Percentiles rank a stretch among this genome's conserved stretches.
These are phyloP conservation scores for Eucalyptus leucophloia DNA, from an alignment of 345 rosid species.

Conservation along the genomic window DNA sequence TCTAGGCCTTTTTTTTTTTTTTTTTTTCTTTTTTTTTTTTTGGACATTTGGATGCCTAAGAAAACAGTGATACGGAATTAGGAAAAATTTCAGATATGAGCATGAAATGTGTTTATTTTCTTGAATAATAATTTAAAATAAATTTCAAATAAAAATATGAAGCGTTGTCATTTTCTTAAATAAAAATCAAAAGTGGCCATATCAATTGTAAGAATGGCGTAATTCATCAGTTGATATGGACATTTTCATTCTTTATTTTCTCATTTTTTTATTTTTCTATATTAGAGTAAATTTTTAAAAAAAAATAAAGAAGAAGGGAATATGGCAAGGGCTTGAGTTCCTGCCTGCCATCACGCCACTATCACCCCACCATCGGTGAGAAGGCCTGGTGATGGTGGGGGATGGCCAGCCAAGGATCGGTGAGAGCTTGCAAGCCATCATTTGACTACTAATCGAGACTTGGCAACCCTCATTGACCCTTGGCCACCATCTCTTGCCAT, in stretches of 20 bases:
- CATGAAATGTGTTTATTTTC: no score
- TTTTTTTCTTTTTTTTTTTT: rapidly evolving
- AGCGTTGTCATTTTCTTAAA: rapidly evolving
- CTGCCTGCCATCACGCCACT: rapidly evolving
- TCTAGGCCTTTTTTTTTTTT: background rate
- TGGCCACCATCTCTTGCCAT: no score
- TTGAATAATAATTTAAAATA: rapidly evolving
- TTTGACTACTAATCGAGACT: rapidly evolving
- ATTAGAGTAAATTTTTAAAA: no score
- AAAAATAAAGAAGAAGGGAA: rapidly evolving
- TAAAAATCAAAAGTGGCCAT: rapidly evolving
- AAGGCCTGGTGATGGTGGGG: rapidly evolving
- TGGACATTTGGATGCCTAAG: background rate
- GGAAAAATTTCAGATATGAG: no score
- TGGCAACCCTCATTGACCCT: rapidly evolving
- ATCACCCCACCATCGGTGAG: rapidly evolving
- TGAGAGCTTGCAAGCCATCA: no score
- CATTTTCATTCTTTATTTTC: no score
- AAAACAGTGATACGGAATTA: no score
- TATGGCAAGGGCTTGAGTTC: no score
- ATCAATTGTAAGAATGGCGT: rapidly evolving
- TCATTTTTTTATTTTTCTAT: no score
- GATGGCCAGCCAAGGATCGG: rapidly evolving
- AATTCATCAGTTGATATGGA: rapidly evolving
- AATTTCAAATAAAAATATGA: rapidly evolving